Evolutionary conservation across 139 green algal species (phyloP).

Genomic region (Volvox africanus): DNA sequence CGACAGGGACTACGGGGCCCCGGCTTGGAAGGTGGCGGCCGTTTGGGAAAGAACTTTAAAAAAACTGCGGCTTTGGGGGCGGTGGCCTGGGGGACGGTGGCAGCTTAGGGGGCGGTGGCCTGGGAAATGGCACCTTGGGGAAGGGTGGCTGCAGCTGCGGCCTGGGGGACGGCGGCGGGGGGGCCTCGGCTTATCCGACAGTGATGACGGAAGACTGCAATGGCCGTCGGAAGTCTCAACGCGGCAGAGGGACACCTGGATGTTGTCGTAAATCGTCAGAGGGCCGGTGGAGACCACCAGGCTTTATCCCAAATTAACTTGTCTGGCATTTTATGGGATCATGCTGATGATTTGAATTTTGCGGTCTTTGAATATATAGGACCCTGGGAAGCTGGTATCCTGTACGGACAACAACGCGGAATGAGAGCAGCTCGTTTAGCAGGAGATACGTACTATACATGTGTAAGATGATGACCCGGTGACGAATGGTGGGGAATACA

Average conservation of each 20-base stretch:
- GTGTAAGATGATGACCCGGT: not conserved
- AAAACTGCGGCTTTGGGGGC: too few species aligned
- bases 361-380: not conserved
- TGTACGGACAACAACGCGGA: not conserved
- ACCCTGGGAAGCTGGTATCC: slow-evolving; percentile 5
- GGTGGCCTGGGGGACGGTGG: too few species aligned
- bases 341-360: not conserved
- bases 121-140: too few species aligned
- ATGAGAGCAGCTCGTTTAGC: not conserved
- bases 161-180: too few species aligned
- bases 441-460: not conserved
- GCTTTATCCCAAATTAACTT: not conserved
- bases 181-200: too few species aligned
- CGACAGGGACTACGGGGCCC: too few species aligned
- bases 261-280: not conserved
- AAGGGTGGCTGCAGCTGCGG: too few species aligned
- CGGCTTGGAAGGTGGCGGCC: too few species aligned
- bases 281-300: slow-evolving; percentile 6
- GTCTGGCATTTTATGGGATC: too few species aligned
- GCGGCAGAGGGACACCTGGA: slow-evolving; percentile 22
- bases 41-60: too few species aligned
- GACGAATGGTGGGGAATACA: not conserved
- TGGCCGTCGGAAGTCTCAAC: not conserved
- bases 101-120: too few species aligned
- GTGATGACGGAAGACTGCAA: too few species aligned